Conservation (phyloP, 257 asterid species). For the Galeopsis tetrahit region DNA sequence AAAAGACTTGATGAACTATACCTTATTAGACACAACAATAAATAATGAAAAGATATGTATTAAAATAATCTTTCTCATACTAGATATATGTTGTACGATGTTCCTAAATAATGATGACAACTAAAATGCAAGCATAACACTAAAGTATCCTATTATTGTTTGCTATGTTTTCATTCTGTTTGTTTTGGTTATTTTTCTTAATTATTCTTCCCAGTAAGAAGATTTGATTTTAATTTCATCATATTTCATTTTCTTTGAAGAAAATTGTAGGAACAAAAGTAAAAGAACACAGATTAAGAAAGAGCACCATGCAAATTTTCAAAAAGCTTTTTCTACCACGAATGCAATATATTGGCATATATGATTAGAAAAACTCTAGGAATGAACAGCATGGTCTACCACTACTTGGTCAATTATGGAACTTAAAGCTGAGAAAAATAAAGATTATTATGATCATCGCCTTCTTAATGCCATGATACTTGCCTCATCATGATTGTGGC, state of each 20-base stretch:
- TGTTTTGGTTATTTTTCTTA: background rate
- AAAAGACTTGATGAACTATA: conserved; percentile 11
- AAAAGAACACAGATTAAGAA: conserved; percentile 21
- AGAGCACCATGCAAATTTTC: conserved; percentile 15
- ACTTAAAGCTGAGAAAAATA: conserved; percentile 26
- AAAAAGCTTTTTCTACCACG: conserved; percentile 24
- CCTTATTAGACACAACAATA: conserved; percentile 18
- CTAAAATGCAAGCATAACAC: background rate
- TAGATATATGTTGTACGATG: conserved; percentile 10
- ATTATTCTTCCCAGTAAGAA: background rate
- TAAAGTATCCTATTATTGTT: background rate
- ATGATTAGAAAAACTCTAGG: background rate
- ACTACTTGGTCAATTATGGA: conserved; percentile 13
- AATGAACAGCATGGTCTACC: conserved; percentile 1
- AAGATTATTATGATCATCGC: conserved; percentile 20
- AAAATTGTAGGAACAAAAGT: conserved; percentile 8
- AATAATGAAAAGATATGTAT: background rate
- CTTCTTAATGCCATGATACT: conserved; percentile 45
- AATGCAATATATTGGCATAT: conserved; percentile 21
- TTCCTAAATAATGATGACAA: conserved; percentile 11
- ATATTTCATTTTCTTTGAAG: conserved; percentile 10
- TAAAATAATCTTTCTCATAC: conserved; percentile 22
- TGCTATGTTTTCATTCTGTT: conserved; percentile 10
- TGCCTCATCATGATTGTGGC: conserved; percentile 77
- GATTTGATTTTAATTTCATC: background rate